Percentiles rank a stretch among this genome's conserved stretches.
Conservation (phyloP, 2,329 filamentous ascomycete species). For the Beauveria medogensis region DNA sequence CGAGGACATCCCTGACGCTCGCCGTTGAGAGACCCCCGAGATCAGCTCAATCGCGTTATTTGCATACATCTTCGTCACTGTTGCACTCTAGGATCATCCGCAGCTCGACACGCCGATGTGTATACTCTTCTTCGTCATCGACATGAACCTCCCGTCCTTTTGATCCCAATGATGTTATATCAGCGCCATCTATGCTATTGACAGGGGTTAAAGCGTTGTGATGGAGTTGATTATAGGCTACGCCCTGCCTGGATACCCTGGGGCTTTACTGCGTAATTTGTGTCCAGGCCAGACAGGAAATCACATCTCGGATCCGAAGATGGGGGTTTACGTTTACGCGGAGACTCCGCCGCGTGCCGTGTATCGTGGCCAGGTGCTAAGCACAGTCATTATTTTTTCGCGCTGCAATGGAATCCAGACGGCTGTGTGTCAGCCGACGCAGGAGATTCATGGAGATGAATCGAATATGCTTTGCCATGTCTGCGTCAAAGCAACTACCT, state of each 20-base stretch:
- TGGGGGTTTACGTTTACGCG: slow-evolving; percentile 16
- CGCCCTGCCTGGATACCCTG: slow-evolving; percentile 25
- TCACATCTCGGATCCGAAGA: slow-evolving; percentile 28
- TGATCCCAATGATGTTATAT: slow-evolving; percentile 32
- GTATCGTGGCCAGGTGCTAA: slow-evolving; percentile 31
- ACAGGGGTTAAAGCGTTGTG: slow-evolving; percentile 39
- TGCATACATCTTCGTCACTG: slow-evolving; percentile 25
- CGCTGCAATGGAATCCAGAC: too few relatives aligned
- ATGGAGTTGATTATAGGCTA: slow-evolving; percentile 30
- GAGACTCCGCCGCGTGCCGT: slow-evolving; percentile 20
- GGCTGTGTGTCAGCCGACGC: too few relatives aligned
- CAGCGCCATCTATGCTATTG: slow-evolving; percentile 34
- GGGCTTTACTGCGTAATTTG: slow-evolving; percentile 35
- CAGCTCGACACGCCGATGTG: slow-evolving; percentile 22
- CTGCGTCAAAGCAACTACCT: too few relatives aligned
- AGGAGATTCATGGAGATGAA: too few relatives aligned
- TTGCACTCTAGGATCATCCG: slow-evolving; percentile 22
- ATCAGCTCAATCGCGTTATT: slow-evolving; percentile 10
- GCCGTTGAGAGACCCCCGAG: too few relatives aligned
- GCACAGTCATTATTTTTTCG: slow-evolving; percentile 25
- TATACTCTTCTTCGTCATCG: slow-evolving; percentile 25
- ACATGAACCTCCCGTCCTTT: slow-evolving; percentile 28
- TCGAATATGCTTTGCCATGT: too few relatives aligned
- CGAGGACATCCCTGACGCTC: too few relatives aligned
- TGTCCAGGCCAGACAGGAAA: slow-evolving; percentile 45